Conservation (phyloP, 768 basidiomycete species). For the Lepiota brunneoincarnata region DNA sequence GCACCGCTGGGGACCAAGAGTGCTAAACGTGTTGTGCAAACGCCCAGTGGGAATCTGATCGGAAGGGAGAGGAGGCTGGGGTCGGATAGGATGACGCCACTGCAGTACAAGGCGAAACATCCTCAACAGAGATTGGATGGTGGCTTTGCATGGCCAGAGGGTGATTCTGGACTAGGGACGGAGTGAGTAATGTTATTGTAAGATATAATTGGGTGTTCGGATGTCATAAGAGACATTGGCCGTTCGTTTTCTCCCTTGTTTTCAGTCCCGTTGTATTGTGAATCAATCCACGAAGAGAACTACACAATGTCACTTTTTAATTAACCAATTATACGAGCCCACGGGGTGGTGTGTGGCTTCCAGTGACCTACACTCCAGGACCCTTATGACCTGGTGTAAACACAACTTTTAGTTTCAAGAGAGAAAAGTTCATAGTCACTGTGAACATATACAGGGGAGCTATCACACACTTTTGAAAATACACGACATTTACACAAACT, state of each 20-base stretch:
- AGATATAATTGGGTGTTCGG: slow-evolving; percentile 4
- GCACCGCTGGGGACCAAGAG: slow-evolving; percentile 18
- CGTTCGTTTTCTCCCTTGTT: neutral
- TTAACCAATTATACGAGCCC: too few species aligned
- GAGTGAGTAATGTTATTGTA: slow-evolving; percentile 10
- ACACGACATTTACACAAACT: too few species aligned
- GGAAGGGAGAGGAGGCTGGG: slow-evolving; percentile 8
- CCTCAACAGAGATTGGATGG: slow-evolving; percentile 9
- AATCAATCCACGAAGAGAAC: too few species aligned
- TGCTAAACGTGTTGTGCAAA: slow-evolving; percentile 4
- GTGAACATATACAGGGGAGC: too few species aligned
- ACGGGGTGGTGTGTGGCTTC: too few species aligned
- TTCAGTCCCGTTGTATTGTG: too few species aligned
- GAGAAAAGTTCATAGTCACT: too few species aligned
- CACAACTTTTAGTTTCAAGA: too few species aligned
- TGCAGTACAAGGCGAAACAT: neutral
- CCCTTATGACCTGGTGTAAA: too few species aligned
- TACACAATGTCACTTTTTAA: too few species aligned
- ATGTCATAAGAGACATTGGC: neutral
- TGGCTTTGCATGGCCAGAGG: slow-evolving; percentile 6
- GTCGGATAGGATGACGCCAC: neutral
- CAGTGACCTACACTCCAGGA: too few species aligned
- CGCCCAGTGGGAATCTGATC: neutral
- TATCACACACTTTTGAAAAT: too few species aligned
- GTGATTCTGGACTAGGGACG: slow-evolving; percentile 3